These are phyloP conservation scores for Hippophae gyantsensis DNA, from an alignment of 306 rosid genomes.

Conservation along the genomic window DNA sequence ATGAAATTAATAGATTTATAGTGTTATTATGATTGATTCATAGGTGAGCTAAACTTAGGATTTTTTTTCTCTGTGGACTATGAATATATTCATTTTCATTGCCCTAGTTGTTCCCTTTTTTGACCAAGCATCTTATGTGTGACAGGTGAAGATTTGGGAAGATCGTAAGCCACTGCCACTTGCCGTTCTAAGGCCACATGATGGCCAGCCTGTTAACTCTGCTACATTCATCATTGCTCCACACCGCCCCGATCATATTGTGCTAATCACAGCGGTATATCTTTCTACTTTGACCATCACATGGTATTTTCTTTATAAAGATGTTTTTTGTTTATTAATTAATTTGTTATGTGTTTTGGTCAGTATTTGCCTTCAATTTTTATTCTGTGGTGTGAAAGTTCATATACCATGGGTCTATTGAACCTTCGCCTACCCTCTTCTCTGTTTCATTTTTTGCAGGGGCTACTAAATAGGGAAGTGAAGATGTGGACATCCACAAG, in stretches of 20 bases:
- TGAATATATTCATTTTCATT: constrained; percentile 1
- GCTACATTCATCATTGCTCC: constrained; percentile 69
- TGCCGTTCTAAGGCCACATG: constrained; percentile 56
- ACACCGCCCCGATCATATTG: constrained; percentile 62
- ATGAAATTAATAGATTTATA: background rate
- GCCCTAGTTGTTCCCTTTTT: constrained; percentile 7
- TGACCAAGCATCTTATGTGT: constrained; percentile 16
- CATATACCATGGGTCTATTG: background rate
- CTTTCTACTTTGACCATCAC: constrained; percentile 16
- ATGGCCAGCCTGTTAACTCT: constrained; percentile 58
- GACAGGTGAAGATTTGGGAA: constrained; percentile 73
- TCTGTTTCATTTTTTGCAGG: constrained; percentile 26
- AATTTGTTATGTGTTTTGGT: constrained; percentile 16
- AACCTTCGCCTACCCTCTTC: background rate
- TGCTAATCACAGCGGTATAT: constrained; percentile 63
- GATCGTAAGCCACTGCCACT: constrained; percentile 52
- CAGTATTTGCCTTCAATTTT: constrained; percentile 3
- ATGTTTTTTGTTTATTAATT: background rate
- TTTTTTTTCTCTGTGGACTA: constrained; percentile 4
- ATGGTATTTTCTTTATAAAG: background rate
- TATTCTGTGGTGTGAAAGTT: no score
- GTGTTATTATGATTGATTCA: background rate
- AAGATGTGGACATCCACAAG: constrained; percentile 59
- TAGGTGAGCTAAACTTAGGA: constrained; percentile 1
- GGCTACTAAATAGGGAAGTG: constrained; percentile 53